These are phyloP conservation scores for Starmerella lactis-condensi DNA, from an alignment of 805 yeast genomes.

Conservation along the genomic window DNA sequence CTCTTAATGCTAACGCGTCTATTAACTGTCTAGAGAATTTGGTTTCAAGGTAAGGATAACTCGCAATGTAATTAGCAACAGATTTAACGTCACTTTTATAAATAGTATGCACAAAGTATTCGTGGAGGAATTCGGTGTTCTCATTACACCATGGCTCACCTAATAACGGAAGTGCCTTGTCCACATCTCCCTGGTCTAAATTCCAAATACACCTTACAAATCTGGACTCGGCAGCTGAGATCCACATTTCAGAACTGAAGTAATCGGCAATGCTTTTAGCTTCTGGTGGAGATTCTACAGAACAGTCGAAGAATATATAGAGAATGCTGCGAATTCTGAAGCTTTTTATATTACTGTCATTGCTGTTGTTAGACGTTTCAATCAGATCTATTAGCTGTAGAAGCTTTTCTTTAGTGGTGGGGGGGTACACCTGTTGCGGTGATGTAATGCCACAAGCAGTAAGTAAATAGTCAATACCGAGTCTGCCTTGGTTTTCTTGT, in stretches of 20 bases:
- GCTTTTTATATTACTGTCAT: too few species aligned
- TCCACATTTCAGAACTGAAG: slow-evolving; percentile 11
- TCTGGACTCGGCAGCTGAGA: slow-evolving; percentile 7
- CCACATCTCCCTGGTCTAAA: slow-evolving; percentile 8
- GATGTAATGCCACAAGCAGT: slow-evolving; percentile 2
- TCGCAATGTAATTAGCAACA: slow-evolving; percentile 5
- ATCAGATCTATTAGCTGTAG: slow-evolving; percentile 4
- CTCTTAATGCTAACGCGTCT: slow-evolving; percentile 6
- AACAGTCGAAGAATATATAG: slow-evolving; percentile 9
- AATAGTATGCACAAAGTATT: slow-evolving; percentile 3
- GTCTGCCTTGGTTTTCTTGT: slow-evolving; percentile 1
- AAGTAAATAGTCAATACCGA: slow-evolving; percentile 11
- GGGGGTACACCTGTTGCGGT: slow-evolving; percentile 8
- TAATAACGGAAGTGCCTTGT: slow-evolving; percentile 6
- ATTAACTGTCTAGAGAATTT: slow-evolving; percentile 6
- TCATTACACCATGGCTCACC: slow-evolving; percentile 9
- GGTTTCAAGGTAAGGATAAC: neutral
- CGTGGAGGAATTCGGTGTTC: slow-evolving; percentile 6
- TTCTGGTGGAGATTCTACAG: neutral
- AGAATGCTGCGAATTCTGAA: slow-evolving; percentile 6
- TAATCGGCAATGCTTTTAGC: slow-evolving; percentile 8
- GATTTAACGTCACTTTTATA: neutral
- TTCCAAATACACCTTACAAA: slow-evolving; percentile 10
- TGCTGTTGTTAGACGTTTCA: slow-evolving; percentile 1
- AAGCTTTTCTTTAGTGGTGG: slow-evolving; percentile 5